Evolutionary conservation across 1,284 basidiomycete genomes (phyloP).

Genomic region (Austroboletus olivaceoglutinosus): DNA sequence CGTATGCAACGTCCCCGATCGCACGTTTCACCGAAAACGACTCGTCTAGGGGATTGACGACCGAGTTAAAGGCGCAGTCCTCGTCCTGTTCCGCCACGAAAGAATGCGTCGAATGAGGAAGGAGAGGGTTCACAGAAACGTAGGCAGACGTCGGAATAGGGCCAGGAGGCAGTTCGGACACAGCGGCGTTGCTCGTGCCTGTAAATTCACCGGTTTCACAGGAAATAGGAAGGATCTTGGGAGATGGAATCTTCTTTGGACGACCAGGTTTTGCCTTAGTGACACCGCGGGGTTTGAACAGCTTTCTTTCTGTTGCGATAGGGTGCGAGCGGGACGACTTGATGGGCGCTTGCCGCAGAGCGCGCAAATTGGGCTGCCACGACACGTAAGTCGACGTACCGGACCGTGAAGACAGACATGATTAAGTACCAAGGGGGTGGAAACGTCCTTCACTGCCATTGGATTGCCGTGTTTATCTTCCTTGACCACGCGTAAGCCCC

Average conservation of each 20-base stretch:
- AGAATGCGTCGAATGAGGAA: slow-evolving; percentile 2
- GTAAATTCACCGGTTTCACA: slow-evolving; percentile 10
- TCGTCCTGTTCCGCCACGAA: slow-evolving; percentile 6
- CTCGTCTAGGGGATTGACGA: slow-evolving; percentile 22
- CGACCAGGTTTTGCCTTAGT: slow-evolving; percentile 30
- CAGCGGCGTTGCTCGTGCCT: slow-evolving; percentile 1
- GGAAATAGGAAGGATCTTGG: slow-evolving; percentile 3
- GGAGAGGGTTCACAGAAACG: slow-evolving; percentile 29
- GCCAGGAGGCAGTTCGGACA: slow-evolving; percentile 8
- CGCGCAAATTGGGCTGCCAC: slow-evolving; percentile 29
- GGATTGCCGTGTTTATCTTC: slow-evolving; percentile 57
- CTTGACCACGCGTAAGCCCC: slow-evolving; percentile 64
- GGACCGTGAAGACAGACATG: slow-evolving; percentile 2
- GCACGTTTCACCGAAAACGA: slow-evolving; percentile 26
- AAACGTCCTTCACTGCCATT: slow-evolving; percentile 17
- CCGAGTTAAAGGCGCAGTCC: slow-evolving; percentile 10
- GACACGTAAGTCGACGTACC: slow-evolving; percentile 11
- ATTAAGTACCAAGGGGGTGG: slow-evolving; percentile 24
- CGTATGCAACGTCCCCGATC: slow-evolving; percentile 28
- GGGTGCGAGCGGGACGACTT: slow-evolving; percentile 18
- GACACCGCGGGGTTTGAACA: slow-evolving; percentile 28
- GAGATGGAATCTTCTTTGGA: slow-evolving; percentile 23
- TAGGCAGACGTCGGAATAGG: slow-evolving; percentile 9
- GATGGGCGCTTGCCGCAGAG: slow-evolving; percentile 25
- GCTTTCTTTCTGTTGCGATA: slow-evolving; percentile 14